These are phyloP conservation scores for Coemansia sp. DNA, from an alignment of 192 early-diverging fungal species.

Conservation along the genomic window DNA sequence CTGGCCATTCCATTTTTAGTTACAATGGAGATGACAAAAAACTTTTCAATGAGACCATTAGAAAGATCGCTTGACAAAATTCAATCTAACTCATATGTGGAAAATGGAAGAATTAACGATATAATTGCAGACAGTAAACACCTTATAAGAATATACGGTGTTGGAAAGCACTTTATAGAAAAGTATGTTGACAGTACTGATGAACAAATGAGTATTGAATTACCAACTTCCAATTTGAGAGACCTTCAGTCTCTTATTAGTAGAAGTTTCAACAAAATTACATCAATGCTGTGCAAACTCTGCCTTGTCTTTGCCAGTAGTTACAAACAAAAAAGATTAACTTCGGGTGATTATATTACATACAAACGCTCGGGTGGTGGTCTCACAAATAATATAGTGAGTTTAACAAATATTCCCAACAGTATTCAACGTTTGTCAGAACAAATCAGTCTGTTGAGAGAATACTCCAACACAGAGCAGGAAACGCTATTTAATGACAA, in stretches of 20 bases:
- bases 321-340: constrained; percentile 4
- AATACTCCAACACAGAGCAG: constrained; percentile 36
- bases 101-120: constrained; percentile 1
- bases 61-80: not conserved
- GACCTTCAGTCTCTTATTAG: constrained; percentile 46
- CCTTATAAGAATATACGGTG: constrained; percentile 67
- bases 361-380: not conserved
- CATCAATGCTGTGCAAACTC: constrained; percentile 22
- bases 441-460: constrained; percentile 22
- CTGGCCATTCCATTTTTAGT: constrained; percentile 12
- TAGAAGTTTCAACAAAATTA: constrained; percentile 15
- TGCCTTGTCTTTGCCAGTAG: constrained; percentile 40
- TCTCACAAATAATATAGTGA: constrained; percentile 7
- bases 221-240: constrained; percentile 56
- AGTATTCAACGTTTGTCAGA: constrained; percentile 13
- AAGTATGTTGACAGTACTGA: constrained; percentile 59
- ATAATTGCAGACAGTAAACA: constrained; percentile 60
- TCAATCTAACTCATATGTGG: not conserved
- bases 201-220: constrained; percentile 63
- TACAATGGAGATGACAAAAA: not conserved
- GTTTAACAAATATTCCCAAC: constrained; percentile 18
- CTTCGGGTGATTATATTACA: constrained; percentile 20
- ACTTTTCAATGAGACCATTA: constrained; percentile 1
- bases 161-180: constrained; percentile 57
- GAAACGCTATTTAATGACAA: constrained; percentile 46